Percentiles rank a stretch among this genome's conserved stretches.
These are phyloP conservation scores for Trametes cubensis DNA, from an alignment of 768 basidiomycete species.

Conservation along the genomic window DNA sequence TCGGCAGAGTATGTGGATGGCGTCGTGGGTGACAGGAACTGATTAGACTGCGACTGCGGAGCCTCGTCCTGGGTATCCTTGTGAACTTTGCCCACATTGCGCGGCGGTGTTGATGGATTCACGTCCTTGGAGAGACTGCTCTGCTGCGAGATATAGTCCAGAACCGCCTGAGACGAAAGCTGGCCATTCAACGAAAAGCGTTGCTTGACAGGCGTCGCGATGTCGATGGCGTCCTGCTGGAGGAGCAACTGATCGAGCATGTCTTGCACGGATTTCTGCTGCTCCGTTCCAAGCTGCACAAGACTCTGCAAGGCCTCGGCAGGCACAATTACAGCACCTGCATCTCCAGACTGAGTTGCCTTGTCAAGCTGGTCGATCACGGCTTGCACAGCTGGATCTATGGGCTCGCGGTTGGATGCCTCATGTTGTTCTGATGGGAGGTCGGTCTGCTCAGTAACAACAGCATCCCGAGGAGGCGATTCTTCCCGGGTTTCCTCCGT, in stretches of 20 bases:
- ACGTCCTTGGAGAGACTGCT: constrained; percentile 11
- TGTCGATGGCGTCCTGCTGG: constrained; percentile 18
- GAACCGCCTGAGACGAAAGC: constrained; percentile 15
- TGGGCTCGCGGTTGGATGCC: neutral
- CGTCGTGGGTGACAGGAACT: constrained; percentile 8
- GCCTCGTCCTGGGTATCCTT: neutral
- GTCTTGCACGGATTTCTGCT: constrained; percentile 19
- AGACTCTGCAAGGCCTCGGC: constrained; percentile 2
- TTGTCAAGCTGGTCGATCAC: constrained; percentile 21
- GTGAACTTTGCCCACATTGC: neutral
- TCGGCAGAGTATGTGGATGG: constrained; percentile 7
- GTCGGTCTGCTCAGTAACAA: neutral
- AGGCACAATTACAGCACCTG: constrained; percentile 16
- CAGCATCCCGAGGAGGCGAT: neutral
- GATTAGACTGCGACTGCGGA: constrained; percentile 1
- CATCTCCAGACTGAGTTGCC: constrained; percentile 17
- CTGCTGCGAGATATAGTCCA: constrained; percentile 19
- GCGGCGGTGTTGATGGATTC: constrained; percentile 4
- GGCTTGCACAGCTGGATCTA: constrained; percentile 18
- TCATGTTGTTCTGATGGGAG: neutral
- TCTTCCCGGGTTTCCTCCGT: neutral
- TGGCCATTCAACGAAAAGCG: constrained; percentile 21
- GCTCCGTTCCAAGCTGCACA: constrained; percentile 4
- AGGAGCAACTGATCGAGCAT: constrained; percentile 22
- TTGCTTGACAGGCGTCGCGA: constrained; percentile 24